A percentile compares a stretch with the other conserved stretches of the same genome.
Conservation (phyloP, 345 rosid genomes). For the Raphanus raphanistrum region DNA sequence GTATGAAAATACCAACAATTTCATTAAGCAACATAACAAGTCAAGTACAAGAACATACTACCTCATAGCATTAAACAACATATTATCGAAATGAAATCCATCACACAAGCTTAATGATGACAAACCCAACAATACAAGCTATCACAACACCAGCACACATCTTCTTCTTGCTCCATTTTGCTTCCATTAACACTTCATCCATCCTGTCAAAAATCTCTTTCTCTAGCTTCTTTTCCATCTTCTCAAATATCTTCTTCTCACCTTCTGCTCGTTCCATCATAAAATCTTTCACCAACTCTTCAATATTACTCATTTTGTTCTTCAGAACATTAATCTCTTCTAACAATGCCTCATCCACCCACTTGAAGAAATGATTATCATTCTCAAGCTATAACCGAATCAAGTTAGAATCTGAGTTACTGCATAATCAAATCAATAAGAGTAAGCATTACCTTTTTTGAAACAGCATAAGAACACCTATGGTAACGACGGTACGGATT, state of each 20-base stretch:
- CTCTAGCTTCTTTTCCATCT: background rate
- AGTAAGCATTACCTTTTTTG: background rate
- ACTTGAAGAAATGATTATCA: background rate
- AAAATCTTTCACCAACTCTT: background rate
- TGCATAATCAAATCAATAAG: background rate
- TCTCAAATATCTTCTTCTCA: background rate
- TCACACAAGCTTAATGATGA: background rate
- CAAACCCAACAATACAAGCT: background rate
- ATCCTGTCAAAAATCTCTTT: background rate
- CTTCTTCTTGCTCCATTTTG: background rate
- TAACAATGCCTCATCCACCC: background rate
- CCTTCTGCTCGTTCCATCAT: background rate
- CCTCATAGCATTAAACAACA: background rate
- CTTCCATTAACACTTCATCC: background rate
- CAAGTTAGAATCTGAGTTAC: background rate
- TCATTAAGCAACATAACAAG: background rate
- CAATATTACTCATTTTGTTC: background rate
- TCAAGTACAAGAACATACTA: background rate
- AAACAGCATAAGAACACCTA: background rate
- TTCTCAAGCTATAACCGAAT: background rate
- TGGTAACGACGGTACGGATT: background rate
- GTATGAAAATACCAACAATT: background rate
- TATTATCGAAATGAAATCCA: background rate
- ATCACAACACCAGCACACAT: background rate
- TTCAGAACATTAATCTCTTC: background rate